Conservation (phyloP, 208 protist genomes). For the Willaertia magna region DNA sequence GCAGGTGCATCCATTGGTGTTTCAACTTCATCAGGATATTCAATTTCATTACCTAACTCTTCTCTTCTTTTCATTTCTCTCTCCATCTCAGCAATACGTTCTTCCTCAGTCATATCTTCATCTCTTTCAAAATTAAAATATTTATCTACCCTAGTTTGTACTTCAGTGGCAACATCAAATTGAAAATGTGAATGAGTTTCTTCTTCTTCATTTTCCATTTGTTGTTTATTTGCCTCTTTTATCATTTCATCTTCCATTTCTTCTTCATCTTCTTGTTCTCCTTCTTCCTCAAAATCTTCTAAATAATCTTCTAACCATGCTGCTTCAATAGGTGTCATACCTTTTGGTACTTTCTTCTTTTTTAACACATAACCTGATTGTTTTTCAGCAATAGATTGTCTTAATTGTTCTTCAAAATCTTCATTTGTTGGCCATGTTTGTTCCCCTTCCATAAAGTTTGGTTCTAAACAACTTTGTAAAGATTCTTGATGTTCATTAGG, state of each 20-base stretch:
- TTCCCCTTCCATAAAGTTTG: conserved; percentile 34
- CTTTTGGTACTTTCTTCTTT: conserved; percentile 27
- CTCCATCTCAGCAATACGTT: conserved; percentile 10
- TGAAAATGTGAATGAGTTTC: background rate
- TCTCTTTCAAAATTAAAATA: conserved; percentile 12
- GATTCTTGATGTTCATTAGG: conserved; percentile 25
- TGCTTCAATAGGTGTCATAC: conserved; percentile 46
- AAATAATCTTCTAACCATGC: conserved; percentile 35
- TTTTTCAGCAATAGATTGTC: background rate
- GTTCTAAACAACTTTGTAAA: conserved; percentile 21
- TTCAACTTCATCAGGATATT: conserved; percentile 65
- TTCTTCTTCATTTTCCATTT: conserved; percentile 14
- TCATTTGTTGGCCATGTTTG: conserved; percentile 45
- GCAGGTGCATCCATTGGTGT: conserved; percentile 35
- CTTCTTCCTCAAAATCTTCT: conserved; percentile 18
- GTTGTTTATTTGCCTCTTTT: conserved; percentile 17
- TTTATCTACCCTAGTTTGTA: conserved; percentile 23
- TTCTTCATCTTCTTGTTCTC: conserved; percentile 20
- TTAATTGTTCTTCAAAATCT: conserved; percentile 24
- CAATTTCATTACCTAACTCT: conserved; percentile 35
- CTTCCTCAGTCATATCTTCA: conserved; percentile 19
- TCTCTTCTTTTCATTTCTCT: background rate
- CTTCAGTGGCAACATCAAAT: conserved; percentile 4
- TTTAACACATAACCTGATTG: conserved; percentile 1
- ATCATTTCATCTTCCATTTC: conserved; percentile 22